phyloP scores from a whole-genome alignment of 2,329 filamentous ascomycete species.

The Calonectria pauciramosa region DNA sequence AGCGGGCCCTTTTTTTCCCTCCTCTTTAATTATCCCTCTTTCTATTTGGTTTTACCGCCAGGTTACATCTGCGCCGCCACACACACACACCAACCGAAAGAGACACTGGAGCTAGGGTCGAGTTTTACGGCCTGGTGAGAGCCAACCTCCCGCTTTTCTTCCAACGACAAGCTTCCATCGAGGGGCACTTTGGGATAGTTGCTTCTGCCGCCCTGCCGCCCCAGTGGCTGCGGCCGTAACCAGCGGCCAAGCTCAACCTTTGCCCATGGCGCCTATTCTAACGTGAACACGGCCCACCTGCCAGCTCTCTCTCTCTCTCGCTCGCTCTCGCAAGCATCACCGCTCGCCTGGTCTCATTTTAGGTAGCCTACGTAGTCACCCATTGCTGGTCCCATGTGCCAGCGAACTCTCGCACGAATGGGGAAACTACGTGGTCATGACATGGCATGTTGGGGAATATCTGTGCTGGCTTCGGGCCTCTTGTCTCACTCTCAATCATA shows the following conservation, averaged over 20 bases:
- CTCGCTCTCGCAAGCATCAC: background rate
- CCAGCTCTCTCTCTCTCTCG: background rate
- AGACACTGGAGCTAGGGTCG: background rate
- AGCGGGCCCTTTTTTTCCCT: constrained; percentile 17
- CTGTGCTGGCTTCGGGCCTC: constrained; percentile 10
- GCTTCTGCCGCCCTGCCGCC: constrained; percentile 13
- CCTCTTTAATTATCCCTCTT: background rate
- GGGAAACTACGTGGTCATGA: constrained; percentile 5
- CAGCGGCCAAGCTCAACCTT: constrained; percentile 13
- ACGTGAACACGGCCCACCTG: background rate
- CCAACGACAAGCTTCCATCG: background rate
- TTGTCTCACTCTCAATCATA: constrained; percentile 46
- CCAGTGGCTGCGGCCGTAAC: constrained; percentile 9
- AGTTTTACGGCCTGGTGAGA: background rate
- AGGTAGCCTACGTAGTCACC: background rate
- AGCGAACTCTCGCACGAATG: background rate
- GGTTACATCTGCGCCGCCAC: constrained; percentile 17
- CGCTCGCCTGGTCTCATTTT: background rate
- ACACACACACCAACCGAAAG: background rate
- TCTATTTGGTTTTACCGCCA: constrained; percentile 13
- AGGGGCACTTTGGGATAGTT: background rate
- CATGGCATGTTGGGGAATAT: constrained; percentile 15
- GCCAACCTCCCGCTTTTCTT: constrained; percentile 10
- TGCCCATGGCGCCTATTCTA: constrained; percentile 4
- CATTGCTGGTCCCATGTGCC: constrained; percentile 5